Evolutionary conservation across 768 basidiomycete genomes (phyloP), one percentile per base, ranked within the genome.

Genomic region (Sporobolomyces phaffii): DNA sequence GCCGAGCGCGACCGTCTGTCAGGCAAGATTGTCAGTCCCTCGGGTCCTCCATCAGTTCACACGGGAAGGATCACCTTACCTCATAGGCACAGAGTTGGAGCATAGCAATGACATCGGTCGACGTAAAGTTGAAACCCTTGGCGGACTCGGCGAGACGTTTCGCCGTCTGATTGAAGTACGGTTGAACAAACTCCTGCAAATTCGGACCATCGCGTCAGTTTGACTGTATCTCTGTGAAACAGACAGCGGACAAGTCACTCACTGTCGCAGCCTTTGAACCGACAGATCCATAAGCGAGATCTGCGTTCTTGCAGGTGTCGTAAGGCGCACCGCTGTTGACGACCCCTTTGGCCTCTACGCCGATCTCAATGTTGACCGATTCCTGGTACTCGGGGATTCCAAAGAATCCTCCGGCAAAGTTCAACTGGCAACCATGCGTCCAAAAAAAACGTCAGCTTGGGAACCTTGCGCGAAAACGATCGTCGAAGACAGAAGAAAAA

Each of bases 321-420:
- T 77, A 76, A 1, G 76, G 75, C 1, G 76, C 76, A 11, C 77
- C 78, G 10, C 72, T 73, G 58, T 74, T 73, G 73, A 77, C 77
- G 47, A 72, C 41, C 1, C 78, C 78, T 1, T 45, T 17, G 7
- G 72, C 69, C 57, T 78, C 78, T 24, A 78, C 64, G 28, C 70
- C 72, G 49, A 78, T 75, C 64, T 77, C 77, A 53, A 77, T 70
- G 60, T 73, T 75, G 64, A 73, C 72, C 56, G 67, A 43, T 26
- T 70, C 64, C 14, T 81, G 75, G 67, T 81, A 83, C 65, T 60
- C 62, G 29, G 73, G 68, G 10, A 62, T 57, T 20, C 69, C 64
- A 28, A 70, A 73, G 65, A 73, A 70, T 1, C 88, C 88, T 13
- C 81, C 80, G 9, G 80, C 81, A 72, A 83, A 83, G 74, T 83